phyloP scores from a whole-genome alignment of 768 basidiomycete species.

The Multifurca ochricompacta region DNA sequence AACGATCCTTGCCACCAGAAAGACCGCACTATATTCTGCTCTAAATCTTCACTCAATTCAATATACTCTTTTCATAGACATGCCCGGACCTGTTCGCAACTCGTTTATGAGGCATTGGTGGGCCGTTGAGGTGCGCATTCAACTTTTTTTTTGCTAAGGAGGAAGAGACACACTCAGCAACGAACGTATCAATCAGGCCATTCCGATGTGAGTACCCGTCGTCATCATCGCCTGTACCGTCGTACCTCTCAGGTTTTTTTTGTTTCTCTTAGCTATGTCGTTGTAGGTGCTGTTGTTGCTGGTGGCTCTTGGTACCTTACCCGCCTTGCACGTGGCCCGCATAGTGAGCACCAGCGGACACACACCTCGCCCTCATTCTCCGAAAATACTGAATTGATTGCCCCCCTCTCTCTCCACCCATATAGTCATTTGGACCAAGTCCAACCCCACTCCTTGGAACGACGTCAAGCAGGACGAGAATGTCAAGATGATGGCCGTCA shows the following conservation, averaged over 20 bases:
- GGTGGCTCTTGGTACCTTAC: slow-evolving; percentile 39
- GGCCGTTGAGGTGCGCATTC: slow-evolving; percentile 19
- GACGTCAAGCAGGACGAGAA: slow-evolving; percentile 66
- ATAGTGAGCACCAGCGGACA: slow-evolving; percentile 30
- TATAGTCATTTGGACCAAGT: slow-evolving; percentile 52
- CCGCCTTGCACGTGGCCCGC: slow-evolving; percentile 38
- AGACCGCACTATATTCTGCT: slow-evolving; percentile 1
- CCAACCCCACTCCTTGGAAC: slow-evolving; percentile 88
- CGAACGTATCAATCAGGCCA: slow-evolving; percentile 9
- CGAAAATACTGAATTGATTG: slow-evolving; percentile 5
- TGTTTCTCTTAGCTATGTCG: slow-evolving; percentile 32
- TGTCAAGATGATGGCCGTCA: slow-evolving; percentile 60
- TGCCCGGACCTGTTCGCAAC: slow-evolving; percentile 10
- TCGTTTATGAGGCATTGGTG: slow-evolving; percentile 21
- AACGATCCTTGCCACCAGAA: background rate
- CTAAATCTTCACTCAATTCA: background rate
- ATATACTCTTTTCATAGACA: background rate
- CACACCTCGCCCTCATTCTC: background rate
- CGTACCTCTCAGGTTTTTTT: background rate
- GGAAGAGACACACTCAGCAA: background rate
- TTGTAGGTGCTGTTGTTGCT: slow-evolving; percentile 39
- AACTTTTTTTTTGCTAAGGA: background rate
- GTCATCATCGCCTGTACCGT: background rate
- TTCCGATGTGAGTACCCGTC: slow-evolving; percentile 21
- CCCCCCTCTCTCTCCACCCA: too few relatives aligned